Evolutionary conservation across 805 yeast species (phyloP).

Genomic region (Ogataea paraovalis): DNA sequence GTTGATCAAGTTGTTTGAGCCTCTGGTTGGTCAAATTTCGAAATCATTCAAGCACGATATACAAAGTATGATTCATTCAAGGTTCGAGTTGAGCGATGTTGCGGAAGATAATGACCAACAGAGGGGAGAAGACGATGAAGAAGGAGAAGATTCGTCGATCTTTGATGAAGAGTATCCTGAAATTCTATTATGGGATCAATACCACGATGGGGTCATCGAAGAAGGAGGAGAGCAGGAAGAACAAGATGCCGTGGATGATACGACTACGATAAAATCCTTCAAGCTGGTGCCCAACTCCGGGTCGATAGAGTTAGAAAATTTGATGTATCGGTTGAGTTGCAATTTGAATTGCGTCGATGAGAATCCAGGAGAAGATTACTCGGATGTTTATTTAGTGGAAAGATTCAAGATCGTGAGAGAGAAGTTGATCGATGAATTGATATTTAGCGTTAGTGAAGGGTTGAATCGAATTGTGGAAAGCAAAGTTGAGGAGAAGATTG

Average conservation of each 20-base stretch:
- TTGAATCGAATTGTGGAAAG: neutral
- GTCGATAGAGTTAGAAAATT: conserved; percentile 21
- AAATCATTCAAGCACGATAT: conserved; percentile 8
- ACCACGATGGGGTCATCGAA: neutral
- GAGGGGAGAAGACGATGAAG: neutral
- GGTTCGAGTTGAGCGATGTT: conserved; percentile 6
- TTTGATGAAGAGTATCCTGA: conserved; percentile 15
- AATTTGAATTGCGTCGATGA: conserved; percentile 12
- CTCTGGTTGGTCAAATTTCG: conserved; percentile 9
- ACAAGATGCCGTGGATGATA: neutral
- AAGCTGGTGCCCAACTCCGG: conserved; percentile 17
- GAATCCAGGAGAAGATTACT: conserved; percentile 21
- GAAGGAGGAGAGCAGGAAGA: neutral
- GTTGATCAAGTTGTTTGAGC: conserved; percentile 10
- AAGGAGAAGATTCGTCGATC: neutral
- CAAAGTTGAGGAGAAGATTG: no score
- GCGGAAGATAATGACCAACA: neutral
- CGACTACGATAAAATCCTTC: neutral
- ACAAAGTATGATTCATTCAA: conserved; percentile 5
- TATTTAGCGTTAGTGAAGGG: conserved; percentile 1
- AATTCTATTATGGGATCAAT: conserved; percentile 17
- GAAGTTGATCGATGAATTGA: conserved; percentile 13
- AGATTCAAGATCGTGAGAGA: conserved; percentile 15
- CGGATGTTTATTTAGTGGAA: conserved; percentile 24
- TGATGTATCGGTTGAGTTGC: conserved; percentile 17